A percentile compares a stretch with the other conserved stretches of the same genome.
Evolutionary conservation across 2,329 filamentous ascomycete species (phyloP).

Genomic region (Venturia oleaginea): DNA sequence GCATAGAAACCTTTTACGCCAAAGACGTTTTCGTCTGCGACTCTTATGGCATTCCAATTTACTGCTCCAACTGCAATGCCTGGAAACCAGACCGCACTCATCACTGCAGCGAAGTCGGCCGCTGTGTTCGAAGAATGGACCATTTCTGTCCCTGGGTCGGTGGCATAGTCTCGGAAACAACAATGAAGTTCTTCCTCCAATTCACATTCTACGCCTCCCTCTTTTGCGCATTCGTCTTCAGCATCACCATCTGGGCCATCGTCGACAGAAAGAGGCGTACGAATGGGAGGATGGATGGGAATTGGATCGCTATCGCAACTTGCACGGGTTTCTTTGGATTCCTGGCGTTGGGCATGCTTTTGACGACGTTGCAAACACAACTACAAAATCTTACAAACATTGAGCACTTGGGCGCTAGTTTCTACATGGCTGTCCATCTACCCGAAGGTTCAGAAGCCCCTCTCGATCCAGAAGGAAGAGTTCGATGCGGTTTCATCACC

Average conservation of each 20-base stretch:
- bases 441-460: not conserved
- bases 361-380: slow-evolving; percentile 61
- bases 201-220: slow-evolving; percentile 45
- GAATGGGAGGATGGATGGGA: not conserved
- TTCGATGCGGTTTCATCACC: slow-evolving; percentile 6
- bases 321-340: slow-evolving; percentile 7
- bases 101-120: slow-evolving; percentile 71
- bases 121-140: slow-evolving; percentile 86
- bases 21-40: slow-evolving; percentile 81
- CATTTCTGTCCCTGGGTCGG: slow-evolving; percentile 97
- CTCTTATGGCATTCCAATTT: slow-evolving; percentile 71
- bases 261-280: not conserved
- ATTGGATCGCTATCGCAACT: slow-evolving; percentile 1
- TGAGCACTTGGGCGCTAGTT: slow-evolving; percentile 50
- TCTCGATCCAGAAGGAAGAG: not conserved
- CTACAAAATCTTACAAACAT: slow-evolving; percentile 74
- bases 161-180: slow-evolving; percentile 76
- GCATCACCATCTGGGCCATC: slow-evolving; percentile 9
- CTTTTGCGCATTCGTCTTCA: slow-evolving; percentile 7
- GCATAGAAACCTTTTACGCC: slow-evolving; percentile 68
- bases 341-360: slow-evolving; percentile 58
- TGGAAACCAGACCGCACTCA: slow-evolving; percentile 86
- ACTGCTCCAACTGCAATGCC: slow-evolving; percentile 74
- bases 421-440: not conserved
- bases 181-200: slow-evolving; percentile 88